Conservation (phyloP, 768 basidiomycete genomes). For the Xerocomellus amylosporus region DNA sequence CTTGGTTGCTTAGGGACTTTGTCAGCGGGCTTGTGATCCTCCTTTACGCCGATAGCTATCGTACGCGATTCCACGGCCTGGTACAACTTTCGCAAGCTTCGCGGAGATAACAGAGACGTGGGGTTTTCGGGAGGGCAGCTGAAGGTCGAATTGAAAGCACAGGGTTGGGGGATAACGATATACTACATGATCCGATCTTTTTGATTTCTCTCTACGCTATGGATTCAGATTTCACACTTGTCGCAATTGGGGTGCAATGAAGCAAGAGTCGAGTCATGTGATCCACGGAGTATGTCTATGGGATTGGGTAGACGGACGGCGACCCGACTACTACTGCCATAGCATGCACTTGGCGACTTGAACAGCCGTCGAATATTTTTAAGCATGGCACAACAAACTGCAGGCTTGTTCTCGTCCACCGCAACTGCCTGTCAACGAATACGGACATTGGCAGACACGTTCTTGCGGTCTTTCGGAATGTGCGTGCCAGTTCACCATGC, state of each 20-base stretch:
- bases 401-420: constrained; percentile 16
- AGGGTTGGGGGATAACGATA: constrained; percentile 6
- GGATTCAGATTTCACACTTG: constrained; percentile 1
- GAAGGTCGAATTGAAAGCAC: not conserved
- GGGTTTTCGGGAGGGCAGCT: not conserved
- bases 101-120: constrained; percentile 20
- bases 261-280: constrained; percentile 16
- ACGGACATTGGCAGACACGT: constrained; percentile 41
- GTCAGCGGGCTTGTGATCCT: constrained; percentile 47
- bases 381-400: constrained; percentile 25
- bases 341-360: constrained; percentile 19
- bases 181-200: constrained; percentile 19
- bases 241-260: not conserved
- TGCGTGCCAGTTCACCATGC: constrained; percentile 40
- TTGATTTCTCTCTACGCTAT: constrained; percentile 8
- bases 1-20: constrained; percentile 42
- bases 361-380: constrained; percentile 7
- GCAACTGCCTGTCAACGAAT: constrained; percentile 31
- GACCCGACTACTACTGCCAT: constrained; percentile 1
- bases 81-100: constrained; percentile 39
- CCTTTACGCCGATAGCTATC: constrained; percentile 50
- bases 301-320: no score
- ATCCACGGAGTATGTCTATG: not conserved
- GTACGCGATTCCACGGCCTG: constrained; percentile 40
- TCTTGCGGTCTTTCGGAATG: constrained; percentile 78